Percentiles rank a stretch among this genome's conserved stretches.
These are phyloP conservation scores for Aspergillus neoniger DNA, from an alignment of 2,329 filamentous ascomycete species.

Conservation along the genomic window DNA sequence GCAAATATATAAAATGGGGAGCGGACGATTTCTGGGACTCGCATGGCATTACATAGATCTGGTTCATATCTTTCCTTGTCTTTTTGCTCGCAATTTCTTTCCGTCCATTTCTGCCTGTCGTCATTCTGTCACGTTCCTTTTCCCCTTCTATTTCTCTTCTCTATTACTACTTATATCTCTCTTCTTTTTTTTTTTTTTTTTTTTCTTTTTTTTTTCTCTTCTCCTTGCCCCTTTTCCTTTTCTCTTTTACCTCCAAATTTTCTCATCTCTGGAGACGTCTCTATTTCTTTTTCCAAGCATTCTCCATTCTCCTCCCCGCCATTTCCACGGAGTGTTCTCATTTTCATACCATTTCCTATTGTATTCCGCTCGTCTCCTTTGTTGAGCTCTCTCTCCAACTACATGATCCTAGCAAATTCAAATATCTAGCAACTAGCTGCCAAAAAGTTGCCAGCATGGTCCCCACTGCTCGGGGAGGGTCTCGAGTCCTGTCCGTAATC, in stretches of 20 bases:
- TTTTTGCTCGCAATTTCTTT: slow-evolving; percentile 18
- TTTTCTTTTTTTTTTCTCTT: slow-evolving; percentile 20
- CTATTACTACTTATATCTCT: slow-evolving; percentile 21
- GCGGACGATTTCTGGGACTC: slow-evolving; percentile 41
- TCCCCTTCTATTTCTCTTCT: slow-evolving; percentile 15
- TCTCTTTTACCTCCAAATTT: slow-evolving; percentile 23
- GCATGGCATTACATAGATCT: slow-evolving; percentile 44
- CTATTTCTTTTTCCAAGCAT: slow-evolving; percentile 15
- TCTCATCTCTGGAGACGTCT: slow-evolving; percentile 12
- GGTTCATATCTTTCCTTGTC: slow-evolving; percentile 37
- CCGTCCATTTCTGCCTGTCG: slow-evolving; percentile 11
- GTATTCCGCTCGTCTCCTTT: slow-evolving; percentile 37
- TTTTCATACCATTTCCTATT: slow-evolving; percentile 29
- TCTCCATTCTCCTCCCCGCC: slow-evolving; percentile 9
- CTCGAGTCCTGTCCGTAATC: slow-evolving; percentile 21
- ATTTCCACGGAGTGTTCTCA: slow-evolving; percentile 9
- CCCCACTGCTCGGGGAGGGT: slow-evolving; percentile 9
- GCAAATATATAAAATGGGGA: slow-evolving; percentile 43
- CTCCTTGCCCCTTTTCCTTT: slow-evolving; percentile 19
- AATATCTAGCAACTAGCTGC: slow-evolving; percentile 31
- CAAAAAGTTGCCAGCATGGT: slow-evolving; percentile 16
- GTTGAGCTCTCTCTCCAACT: slow-evolving; percentile 32
- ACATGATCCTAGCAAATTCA: slow-evolving; percentile 38
- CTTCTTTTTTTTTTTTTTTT: slow-evolving; percentile 19
- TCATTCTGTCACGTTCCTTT: slow-evolving; percentile 22